phyloP scores from a whole-genome alignment of 345 rosid genomes.

The Mangifera indica region DNA sequence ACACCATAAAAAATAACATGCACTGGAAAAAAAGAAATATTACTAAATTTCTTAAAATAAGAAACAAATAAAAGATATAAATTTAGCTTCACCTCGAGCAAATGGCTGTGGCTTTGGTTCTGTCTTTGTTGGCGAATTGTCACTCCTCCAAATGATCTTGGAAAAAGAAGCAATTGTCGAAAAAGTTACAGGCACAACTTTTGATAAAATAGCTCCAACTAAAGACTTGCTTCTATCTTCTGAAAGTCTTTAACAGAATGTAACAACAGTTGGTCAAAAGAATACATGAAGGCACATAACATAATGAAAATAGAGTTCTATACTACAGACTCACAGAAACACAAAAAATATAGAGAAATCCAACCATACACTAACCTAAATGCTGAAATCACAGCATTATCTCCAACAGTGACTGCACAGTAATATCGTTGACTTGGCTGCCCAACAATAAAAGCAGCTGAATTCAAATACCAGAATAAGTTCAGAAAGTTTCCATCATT shows the following conservation, averaged over 20 bases:
- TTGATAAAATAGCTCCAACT: slow-evolving; percentile 89
- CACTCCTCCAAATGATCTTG: slow-evolving; percentile 89
- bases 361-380: slow-evolving; percentile 57
- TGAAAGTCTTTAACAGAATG: slow-evolving; percentile 66
- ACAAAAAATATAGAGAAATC: slow-evolving; percentile 8
- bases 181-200: slow-evolving; percentile 88
- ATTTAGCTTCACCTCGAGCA: slow-evolving; percentile 64
- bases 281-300: slow-evolving; percentile 5
- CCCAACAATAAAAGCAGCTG: slow-evolving; percentile 94
- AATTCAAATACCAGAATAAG: slow-evolving; percentile 60
- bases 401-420: slow-evolving; percentile 88
- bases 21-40: neutral
- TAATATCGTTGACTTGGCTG: slow-evolving; percentile 97
- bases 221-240: slow-evolving; percentile 85
- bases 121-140: slow-evolving; percentile 47
- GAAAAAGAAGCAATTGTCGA: slow-evolving; percentile 91
- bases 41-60: slow-evolving; percentile 4
- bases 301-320: no score
- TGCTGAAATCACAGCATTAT: slow-evolving; percentile 93
- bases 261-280: slow-evolving; percentile 13
- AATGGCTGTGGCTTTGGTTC: slow-evolving; percentile 81
- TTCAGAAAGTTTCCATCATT: slow-evolving; percentile 38
- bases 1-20: neutral
- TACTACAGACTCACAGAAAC: no score
- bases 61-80: neutral